Evolutionary conservation across 345 rosid species (phyloP), one percentile per base, ranked within the genome.

Genomic region (Excoecaria agallocha): DNA sequence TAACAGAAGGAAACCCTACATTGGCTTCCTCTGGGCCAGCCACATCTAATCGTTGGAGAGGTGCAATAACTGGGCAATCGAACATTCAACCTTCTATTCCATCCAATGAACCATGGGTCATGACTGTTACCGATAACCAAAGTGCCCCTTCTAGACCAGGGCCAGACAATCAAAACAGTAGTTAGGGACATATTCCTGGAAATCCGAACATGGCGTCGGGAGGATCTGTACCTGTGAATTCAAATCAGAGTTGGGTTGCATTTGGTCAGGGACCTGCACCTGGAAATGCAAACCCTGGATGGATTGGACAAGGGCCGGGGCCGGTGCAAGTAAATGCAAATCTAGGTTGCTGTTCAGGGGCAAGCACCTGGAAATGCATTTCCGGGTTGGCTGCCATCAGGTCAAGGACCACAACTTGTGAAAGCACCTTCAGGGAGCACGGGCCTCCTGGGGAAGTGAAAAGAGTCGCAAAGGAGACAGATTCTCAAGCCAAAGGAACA

Each of bases 1-100:
- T n/a, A n/a, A n/a, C n/a, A n/a, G 50, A 83, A 2, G 75, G 74
- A 68, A 75, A 81, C 76, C 81, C 86, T 52, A 74, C 71, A 73
- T 84, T 77, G 59, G 80, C 37, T 71, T 80, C 83, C 46, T 85
- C 85, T 12, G 73, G 82, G 19, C 83, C 82, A 37, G 85, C 78
- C 50, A 82, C 84, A 63, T 85, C 91, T 66, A 89, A 88, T 81
- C 61, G 86, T 22, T 94, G 94, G 93, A 87, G 91, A 81, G 87
- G 86, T 62, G 80, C 83, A 13, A 76, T 81, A 66, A 71, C 85
- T 22, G 81, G 65, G 52, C 91, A 87, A 72, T 69, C 87, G 16
- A 83, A 80, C 43, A 45, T 62, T 55, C 88, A 82, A 68, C 80
- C 84, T 63, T 70, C 81, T 64, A 78, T 77, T 62, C 85, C 78